phyloP scores from a whole-genome alignment of 2,329 filamentous ascomycete species.

The Aspergillus novofumigatus region DNA sequence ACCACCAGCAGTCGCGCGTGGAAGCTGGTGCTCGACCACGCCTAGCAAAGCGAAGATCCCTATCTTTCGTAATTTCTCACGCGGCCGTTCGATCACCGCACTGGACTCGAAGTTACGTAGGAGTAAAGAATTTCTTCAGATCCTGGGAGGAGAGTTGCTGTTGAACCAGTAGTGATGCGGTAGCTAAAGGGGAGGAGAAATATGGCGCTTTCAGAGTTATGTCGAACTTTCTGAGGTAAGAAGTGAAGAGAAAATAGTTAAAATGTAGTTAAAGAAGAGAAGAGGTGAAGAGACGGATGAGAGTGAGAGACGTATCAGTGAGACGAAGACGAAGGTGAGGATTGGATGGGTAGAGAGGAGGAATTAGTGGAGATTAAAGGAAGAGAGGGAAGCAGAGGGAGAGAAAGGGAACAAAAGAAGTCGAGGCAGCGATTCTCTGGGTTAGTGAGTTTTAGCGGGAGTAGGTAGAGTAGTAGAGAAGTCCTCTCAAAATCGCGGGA shows the following conservation, averaged over 20 bases:
- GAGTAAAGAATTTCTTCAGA: background rate
- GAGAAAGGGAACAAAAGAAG: background rate
- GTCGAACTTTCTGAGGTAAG: background rate
- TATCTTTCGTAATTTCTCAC: background rate
- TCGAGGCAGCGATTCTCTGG: background rate
- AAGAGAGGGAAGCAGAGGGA: background rate
- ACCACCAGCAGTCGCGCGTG: slow-evolving; percentile 33
- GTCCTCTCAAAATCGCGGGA: background rate
- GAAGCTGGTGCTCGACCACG: slow-evolving; percentile 31
- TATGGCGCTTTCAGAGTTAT: background rate
- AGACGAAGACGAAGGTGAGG: slow-evolving; percentile 2
- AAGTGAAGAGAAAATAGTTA: background rate
- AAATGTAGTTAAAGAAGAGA: background rate
- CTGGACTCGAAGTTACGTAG: background rate
- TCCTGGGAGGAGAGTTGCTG: background rate
- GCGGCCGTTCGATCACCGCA: background rate
- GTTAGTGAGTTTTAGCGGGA: slow-evolving; percentile 9
- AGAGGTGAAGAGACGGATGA: slow-evolving; percentile 4
- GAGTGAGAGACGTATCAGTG: slow-evolving; percentile 9
- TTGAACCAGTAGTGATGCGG: background rate
- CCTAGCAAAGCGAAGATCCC: slow-evolving; percentile 3
- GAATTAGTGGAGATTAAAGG: slow-evolving; percentile 4
- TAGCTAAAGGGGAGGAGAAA: background rate
- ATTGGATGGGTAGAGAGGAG: slow-evolving; percentile 3
- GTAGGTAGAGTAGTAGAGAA: background rate